A percentile compares a stretch with the other conserved stretches of the same genome.
Conservation (phyloP, 345 rosid species). For the Boechera divaricarpa region DNA sequence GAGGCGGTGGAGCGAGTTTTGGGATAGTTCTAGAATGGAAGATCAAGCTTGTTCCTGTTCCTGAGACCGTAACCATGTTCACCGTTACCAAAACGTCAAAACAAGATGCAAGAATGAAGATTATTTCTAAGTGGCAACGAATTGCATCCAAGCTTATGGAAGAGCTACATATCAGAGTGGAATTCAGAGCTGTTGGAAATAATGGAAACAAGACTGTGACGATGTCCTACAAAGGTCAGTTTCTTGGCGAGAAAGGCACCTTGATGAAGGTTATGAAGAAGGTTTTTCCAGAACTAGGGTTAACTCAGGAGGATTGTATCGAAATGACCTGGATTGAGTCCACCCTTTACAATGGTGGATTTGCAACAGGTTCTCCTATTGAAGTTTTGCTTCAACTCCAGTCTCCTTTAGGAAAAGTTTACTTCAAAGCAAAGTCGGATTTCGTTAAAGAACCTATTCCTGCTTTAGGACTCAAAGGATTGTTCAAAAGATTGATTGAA, state of each 20-base stretch:
- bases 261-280: constrained; percentile 51
- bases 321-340: constrained; percentile 70
- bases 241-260: constrained; percentile 51
- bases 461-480: constrained; percentile 46
- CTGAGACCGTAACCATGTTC: constrained; percentile 59
- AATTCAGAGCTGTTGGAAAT: constrained; percentile 29
- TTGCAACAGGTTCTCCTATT: constrained; percentile 26
- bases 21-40: constrained; percentile 68
- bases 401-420: constrained; percentile 46
- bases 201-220: constrained; percentile 44
- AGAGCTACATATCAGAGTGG: constrained; percentile 55
- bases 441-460: constrained; percentile 50
- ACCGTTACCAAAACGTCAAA: constrained; percentile 51
- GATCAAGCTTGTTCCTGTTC: constrained; percentile 63
- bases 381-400: constrained; percentile 54
- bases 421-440: constrained; percentile 63
- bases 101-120: constrained; percentile 43
- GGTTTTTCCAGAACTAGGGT: constrained; percentile 64
- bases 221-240: constrained; percentile 47
- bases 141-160: constrained; percentile 53
- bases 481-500: constrained; percentile 51
- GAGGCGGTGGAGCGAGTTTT: constrained; percentile 72
- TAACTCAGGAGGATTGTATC: constrained; percentile 49
- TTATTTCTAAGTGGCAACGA: constrained; percentile 56
- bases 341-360: constrained; percentile 49